These are phyloP conservation scores for Sanghuangporus weigelae DNA, from an alignment of 1,284 basidiomycete genomes.

Conservation along the genomic window DNA sequence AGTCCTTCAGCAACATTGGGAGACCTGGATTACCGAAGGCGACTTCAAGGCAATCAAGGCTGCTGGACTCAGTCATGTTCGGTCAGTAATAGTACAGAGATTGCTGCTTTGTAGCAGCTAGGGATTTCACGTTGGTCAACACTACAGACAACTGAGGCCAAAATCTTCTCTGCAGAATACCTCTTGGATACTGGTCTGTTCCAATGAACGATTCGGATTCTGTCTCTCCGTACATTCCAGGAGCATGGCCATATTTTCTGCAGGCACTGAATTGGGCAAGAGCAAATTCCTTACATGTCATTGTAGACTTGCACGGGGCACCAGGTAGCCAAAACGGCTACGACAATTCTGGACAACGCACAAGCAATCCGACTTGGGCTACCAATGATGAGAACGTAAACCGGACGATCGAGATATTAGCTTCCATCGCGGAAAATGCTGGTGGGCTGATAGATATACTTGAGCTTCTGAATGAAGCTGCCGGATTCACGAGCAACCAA, in stretches of 20 bases:
- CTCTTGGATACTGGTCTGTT: slow-evolving; percentile 73
- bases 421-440: slow-evolving; percentile 49
- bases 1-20: slow-evolving; percentile 59
- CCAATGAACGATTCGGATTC: slow-evolving; percentile 48
- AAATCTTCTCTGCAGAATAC: slow-evolving; percentile 43
- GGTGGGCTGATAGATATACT: slow-evolving; percentile 53
- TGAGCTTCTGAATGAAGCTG: slow-evolving; percentile 64
- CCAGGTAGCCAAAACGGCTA: slow-evolving; percentile 72
- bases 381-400: slow-evolving; percentile 48
- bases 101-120: neutral
- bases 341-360: slow-evolving; percentile 82
- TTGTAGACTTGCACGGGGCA: slow-evolving; percentile 69
- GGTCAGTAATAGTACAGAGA: slow-evolving; percentile 32
- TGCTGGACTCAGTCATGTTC: slow-evolving; percentile 77
- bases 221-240: slow-evolving; percentile 52
- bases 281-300: slow-evolving; percentile 50
- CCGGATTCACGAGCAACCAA: slow-evolving; percentile 39
- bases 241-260: slow-evolving; percentile 66
- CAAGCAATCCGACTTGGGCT: slow-evolving; percentile 59
- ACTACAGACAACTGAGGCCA: neutral
- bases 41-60: slow-evolving; percentile 60
- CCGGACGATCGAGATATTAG: slow-evolving; percentile 61
- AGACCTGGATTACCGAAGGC: slow-evolving; percentile 69
- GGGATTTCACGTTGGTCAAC: neutral
- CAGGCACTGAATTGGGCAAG: slow-evolving; percentile 63